These are phyloP conservation scores for Triangularia verruculosa DNA, from an alignment of 2,329 filamentous ascomycete genomes.

Conservation along the genomic window DNA sequence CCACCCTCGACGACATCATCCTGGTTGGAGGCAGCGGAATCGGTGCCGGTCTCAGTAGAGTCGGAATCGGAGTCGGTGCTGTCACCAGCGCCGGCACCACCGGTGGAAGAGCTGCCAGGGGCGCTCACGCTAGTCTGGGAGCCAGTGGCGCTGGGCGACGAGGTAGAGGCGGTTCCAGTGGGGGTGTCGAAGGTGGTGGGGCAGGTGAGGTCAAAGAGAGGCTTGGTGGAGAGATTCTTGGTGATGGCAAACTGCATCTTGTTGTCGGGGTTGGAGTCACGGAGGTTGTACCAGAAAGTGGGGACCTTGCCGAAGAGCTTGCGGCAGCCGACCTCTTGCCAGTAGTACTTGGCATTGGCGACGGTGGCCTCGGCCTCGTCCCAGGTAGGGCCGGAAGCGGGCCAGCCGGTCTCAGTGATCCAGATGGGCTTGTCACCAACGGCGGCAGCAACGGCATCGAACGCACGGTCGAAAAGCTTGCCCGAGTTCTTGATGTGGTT, in stretches of 20 bases:
- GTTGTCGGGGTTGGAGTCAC: slow-evolving; percentile 60
- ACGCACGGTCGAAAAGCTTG: slow-evolving; percentile 53
- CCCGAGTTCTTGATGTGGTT: slow-evolving; percentile 55
- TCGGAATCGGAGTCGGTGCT: slow-evolving; percentile 21
- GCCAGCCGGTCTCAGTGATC: slow-evolving; percentile 67
- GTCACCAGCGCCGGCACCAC: slow-evolving; percentile 15
- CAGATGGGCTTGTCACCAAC: slow-evolving; percentile 54
- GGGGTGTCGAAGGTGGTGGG: slow-evolving; percentile 41
- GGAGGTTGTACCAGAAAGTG: slow-evolving; percentile 61
- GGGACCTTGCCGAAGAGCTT: slow-evolving; percentile 53
- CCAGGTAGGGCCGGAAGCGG: slow-evolving; percentile 50
- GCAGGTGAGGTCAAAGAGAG: slow-evolving; percentile 54
- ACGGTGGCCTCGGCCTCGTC: slow-evolving; percentile 54
- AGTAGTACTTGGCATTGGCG: slow-evolving; percentile 62
- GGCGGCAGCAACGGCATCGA: slow-evolving; percentile 43
- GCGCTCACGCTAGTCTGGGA: slow-evolving; percentile 19
- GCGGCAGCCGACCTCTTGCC: slow-evolving; percentile 59
- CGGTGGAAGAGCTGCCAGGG: slow-evolving; percentile 20
- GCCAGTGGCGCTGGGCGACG: slow-evolving; percentile 20
- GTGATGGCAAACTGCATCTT: slow-evolving; percentile 57
- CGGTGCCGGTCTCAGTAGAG: slow-evolving; percentile 13
- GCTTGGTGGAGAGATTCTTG: slow-evolving; percentile 49
- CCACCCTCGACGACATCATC: background rate
- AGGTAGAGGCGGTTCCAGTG: slow-evolving; percentile 26
- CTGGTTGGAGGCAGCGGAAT: background rate